Percentiles rank a stretch among this genome's conserved stretches.
phyloP scores from a whole-genome alignment of 192 early-diverging fungal genomes.

The Coemansia sp. region DNA sequence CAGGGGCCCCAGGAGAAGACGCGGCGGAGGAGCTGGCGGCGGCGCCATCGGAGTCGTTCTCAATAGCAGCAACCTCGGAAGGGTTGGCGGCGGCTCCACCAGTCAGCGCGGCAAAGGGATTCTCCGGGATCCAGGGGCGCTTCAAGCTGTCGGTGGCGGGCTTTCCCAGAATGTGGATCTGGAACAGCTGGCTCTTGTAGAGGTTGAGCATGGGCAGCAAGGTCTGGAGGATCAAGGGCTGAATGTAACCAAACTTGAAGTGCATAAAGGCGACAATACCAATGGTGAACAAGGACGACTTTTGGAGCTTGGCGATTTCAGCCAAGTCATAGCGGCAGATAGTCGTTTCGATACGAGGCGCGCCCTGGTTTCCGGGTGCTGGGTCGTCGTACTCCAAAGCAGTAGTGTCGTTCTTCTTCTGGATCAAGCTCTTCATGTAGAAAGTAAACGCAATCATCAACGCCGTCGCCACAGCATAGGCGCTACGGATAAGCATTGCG shows the following conservation, averaged over 20 bases:
- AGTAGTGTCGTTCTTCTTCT: conserved; percentile 81
- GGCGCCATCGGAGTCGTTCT: conserved; percentile 3
- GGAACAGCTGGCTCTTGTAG: conserved; percentile 70
- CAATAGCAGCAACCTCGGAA: not conserved
- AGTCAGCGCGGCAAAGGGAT: conserved; percentile 65
- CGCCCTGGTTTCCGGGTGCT: conserved; percentile 25
- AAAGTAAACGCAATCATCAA: conserved; percentile 35
- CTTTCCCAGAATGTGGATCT: conserved; percentile 78
- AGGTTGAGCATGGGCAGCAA: conserved; percentile 77
- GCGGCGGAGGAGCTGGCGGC: conserved; percentile 6
- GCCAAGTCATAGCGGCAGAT: conserved; percentile 75
- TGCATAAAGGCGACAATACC: conserved; percentile 79
- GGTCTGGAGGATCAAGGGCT: conserved; percentile 87
- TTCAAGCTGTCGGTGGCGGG: conserved; percentile 75
- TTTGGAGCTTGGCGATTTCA: conserved; percentile 69
- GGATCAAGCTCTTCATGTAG: conserved; percentile 59
- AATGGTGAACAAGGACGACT: conserved; percentile 69
- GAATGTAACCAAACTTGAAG: conserved; percentile 85
- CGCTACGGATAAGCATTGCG: conserved; percentile 25
- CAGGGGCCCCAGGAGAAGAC: conserved; percentile 8
- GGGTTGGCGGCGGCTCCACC: conserved; percentile 8
- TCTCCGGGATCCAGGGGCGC: conserved; percentile 82
- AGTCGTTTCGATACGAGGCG: conserved; percentile 63
- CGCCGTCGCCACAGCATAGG: conserved; percentile 28
- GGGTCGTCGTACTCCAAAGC: conserved; percentile 79